These are phyloP conservation scores for Pseudonitzschia multistriata DNA, from an alignment of 108 stramenopile genomes.

Conservation along the genomic window DNA sequence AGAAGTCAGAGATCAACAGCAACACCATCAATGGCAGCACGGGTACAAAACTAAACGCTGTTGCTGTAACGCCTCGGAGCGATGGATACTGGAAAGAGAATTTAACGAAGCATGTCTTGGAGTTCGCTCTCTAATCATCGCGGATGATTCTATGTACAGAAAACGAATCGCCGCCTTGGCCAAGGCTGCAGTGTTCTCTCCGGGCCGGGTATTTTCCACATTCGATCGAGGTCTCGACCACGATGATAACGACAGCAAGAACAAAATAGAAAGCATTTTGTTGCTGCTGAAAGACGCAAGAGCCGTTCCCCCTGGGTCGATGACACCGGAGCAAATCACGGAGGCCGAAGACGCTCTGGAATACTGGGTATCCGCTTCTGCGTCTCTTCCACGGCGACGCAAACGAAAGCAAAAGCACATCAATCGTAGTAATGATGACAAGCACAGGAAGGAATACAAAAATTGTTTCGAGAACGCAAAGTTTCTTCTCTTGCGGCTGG, in stretches of 20 bases:
- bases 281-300: background rate
- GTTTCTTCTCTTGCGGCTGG: slow-evolving; percentile 4
- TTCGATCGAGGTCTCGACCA: background rate
- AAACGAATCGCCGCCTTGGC: too few species aligned
- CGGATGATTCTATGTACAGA: too few species aligned
- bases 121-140: too few species aligned
- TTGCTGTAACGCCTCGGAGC: too few species aligned
- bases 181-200: too few species aligned
- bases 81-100: too few species aligned
- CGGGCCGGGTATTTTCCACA: too few species aligned
- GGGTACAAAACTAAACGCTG: too few species aligned
- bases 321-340: background rate
- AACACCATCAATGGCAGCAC: too few species aligned
- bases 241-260: background rate
- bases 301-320: background rate
- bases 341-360: slow-evolving; percentile 18
- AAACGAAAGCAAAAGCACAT: background rate
- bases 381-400: background rate
- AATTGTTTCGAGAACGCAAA: slow-evolving; percentile 9
- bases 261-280: background rate
- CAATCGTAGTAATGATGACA: background rate
- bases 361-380: slow-evolving; percentile 4
- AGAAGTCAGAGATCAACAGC: too few species aligned
- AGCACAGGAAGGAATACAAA: background rate
- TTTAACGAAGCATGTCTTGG: too few species aligned